A percentile compares a stretch with the other conserved stretches of the same genome.
Evolutionary conservation across 1,284 basidiomycete species (phyloP).

Genomic region (Leccinum fuscescens): DNA sequence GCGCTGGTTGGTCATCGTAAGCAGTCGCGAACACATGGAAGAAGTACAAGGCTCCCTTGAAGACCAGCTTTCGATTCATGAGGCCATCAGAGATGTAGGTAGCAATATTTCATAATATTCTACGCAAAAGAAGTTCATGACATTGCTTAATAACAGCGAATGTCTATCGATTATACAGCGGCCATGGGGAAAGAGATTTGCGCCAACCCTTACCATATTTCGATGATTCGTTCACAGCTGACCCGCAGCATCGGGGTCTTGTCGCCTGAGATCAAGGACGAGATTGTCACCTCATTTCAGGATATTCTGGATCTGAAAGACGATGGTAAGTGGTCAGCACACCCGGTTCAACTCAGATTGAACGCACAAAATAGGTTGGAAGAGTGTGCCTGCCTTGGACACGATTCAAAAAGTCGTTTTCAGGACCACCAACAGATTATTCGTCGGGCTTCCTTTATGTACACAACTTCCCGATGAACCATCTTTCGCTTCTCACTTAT

Average conservation of each 20-base stretch:
- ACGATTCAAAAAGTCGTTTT: slow-evolving; percentile 30
- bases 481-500: not conserved
- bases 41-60: slow-evolving; percentile 42
- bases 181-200: slow-evolving; percentile 26
- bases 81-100: slow-evolving; percentile 34
- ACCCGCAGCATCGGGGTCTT: slow-evolving; percentile 30
- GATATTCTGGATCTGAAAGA: slow-evolving; percentile 20
- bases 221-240: slow-evolving; percentile 29
- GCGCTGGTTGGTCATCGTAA: slow-evolving; percentile 44
- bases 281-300: slow-evolving; percentile 31
- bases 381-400: slow-evolving; percentile 18
- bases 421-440: slow-evolving; percentile 37
- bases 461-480: not conserved
- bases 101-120: not conserved
- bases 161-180: slow-evolving; percentile 25
- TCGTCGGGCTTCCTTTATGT: slow-evolving; percentile 44
- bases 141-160: slow-evolving; percentile 8
- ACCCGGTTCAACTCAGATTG: not conserved
- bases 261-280: slow-evolving; percentile 34
- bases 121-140: not conserved
- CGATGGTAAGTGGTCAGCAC: slow-evolving; percentile 11
- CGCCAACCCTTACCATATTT: slow-evolving; percentile 28
- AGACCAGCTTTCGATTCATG: slow-evolving; percentile 37
- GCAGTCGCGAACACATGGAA: slow-evolving; percentile 36
- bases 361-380: slow-evolving; percentile 30